Evolutionary conservation across 2,329 filamentous ascomycete species (phyloP), one percentile per base, ranked within the genome.

Genomic region (Thielaviopsis populi): DNA sequence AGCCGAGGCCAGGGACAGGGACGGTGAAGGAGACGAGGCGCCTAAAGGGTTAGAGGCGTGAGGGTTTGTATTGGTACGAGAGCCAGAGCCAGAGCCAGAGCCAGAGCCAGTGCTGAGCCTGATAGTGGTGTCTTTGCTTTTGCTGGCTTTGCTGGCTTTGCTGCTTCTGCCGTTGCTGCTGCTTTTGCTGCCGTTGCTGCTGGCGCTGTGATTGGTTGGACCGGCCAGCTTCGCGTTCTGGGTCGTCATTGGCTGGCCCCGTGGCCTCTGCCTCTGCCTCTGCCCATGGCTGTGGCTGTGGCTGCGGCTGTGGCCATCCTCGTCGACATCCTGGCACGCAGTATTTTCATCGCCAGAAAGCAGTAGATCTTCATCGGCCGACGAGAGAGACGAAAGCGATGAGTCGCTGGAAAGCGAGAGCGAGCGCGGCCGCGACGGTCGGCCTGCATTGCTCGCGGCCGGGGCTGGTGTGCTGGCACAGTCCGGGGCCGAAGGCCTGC

Each of bases 311-410:
- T 11, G 30, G 53, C n/a, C 30, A 3, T 30, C 10, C 27, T 22
- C 17, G 17, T n/a, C 24, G 24, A 37, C 27, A 30, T 1, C 11
- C 17, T 30, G 50, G 15, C 24, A n/a, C 53, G 53, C 27, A 33
- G 56, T 19, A 62, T 42, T 60, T 33, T 65, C 63, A 15, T 43
- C 59, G 48, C 42, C 63, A 13, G 63, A 65, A 40, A 65, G 59
- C 15, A 66, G 37, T 2, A 58, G 40, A 33, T 59, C 54, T 33
- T 66, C 64, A 37, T 66, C 61, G 11, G 48, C 63, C 22, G 64
- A 66, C 43, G 64, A 66, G 17, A 66, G 56, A 2, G 64, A 66
- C 5, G 64, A 66, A 24, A 66, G 64, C 24, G 64, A 66, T 7
- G 64, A 66, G 53, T 61, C 61, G n/a, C 64, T 66, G 19, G 64